phyloP scores from a whole-genome alignment of 2,329 filamentous ascomycete species.

The Epichloe coenophiala region DNA sequence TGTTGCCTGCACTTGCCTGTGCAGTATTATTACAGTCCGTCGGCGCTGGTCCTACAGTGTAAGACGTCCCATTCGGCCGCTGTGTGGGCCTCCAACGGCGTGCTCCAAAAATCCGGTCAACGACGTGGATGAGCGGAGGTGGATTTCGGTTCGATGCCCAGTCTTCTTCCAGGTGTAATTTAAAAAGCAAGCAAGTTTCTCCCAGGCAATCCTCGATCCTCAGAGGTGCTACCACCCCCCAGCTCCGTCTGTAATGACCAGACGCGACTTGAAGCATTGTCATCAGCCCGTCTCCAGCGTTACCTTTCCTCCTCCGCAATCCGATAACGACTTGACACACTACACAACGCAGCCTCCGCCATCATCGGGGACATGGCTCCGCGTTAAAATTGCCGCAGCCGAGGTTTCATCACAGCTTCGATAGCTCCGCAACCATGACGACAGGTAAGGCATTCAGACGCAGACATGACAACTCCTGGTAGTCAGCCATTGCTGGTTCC shows the following conservation, averaged over 20 bases:
- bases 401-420: conserved; percentile 2
- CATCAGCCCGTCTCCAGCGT: neutral
- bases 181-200: neutral
- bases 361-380: conserved; percentile 8
- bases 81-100: neutral
- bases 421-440: conserved; percentile 5
- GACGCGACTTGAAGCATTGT: neutral
- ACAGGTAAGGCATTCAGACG: neutral
- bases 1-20: no score
- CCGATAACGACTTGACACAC: neutral
- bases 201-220: neutral
- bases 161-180: neutral
- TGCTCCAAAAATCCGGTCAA: neutral
- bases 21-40: no score
- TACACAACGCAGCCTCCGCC: neutral
- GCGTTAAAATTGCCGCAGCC: conserved; percentile 2
- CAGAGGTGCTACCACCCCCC: neutral
- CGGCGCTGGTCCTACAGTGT: no score
- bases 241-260: neutral
- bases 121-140: neutral
- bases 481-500: neutral
- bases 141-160: neutral
- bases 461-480: neutral
- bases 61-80: neutral
- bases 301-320: neutral